Conservation (phyloP, 768 basidiomycete species). For the Phaeotremella fagi region DNA sequence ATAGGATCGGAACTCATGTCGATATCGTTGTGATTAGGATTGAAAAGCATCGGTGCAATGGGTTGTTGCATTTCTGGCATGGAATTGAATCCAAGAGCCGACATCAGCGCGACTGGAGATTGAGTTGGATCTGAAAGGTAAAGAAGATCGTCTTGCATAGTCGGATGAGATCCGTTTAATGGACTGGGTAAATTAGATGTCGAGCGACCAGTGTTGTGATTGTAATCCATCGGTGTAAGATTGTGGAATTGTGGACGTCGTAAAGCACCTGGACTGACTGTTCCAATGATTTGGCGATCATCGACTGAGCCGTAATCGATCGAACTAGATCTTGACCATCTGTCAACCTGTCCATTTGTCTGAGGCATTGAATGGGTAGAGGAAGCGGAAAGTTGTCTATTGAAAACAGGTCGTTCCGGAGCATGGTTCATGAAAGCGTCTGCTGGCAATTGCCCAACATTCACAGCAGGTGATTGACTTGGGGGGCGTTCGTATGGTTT, state of each 20-base stretch:
- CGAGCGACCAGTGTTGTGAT: constrained; percentile 1
- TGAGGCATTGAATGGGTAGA: constrained; percentile 10
- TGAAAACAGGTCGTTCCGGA: constrained; percentile 8
- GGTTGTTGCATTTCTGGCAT: constrained; percentile 12
- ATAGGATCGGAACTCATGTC: constrained; percentile 23
- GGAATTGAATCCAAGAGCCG: constrained; percentile 10
- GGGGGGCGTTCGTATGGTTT: constrained; percentile 41
- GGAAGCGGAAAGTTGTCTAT: constrained; percentile 18
- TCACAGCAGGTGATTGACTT: constrained; percentile 23
- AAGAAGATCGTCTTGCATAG: constrained; percentile 17
- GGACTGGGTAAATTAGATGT: constrained; percentile 23
- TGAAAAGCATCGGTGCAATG: constrained; percentile 14
- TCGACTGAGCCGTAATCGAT: neutral
- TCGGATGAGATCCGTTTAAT: neutral
- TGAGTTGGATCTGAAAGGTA: constrained; percentile 14
- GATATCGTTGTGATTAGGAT: constrained; percentile 15
- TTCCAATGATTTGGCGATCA: constrained; percentile 4
- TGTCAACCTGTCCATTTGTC: no score
- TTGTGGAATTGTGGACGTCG: constrained; percentile 26
- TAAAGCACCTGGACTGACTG: constrained; percentile 33
- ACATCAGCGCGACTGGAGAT: constrained; percentile 19
- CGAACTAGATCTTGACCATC: neutral
- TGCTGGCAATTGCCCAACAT: constrained; percentile 6
- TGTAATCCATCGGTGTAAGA: constrained; percentile 6
- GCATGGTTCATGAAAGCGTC: constrained; percentile 1